Conservation (phyloP, 129 eudicot genomes). For the Flaveria ramosissima region DNA sequence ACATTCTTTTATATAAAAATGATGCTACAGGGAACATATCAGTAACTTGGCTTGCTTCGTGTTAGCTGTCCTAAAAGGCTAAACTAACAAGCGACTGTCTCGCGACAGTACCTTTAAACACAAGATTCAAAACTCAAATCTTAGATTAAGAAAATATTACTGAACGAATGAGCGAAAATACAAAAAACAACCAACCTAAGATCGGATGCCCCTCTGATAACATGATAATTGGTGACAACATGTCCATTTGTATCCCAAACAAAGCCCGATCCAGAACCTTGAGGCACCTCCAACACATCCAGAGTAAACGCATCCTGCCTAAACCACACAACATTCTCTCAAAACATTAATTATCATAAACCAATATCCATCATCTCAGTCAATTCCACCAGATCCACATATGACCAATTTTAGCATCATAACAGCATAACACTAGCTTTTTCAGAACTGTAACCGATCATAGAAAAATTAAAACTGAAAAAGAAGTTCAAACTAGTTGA, state of each 20-base stretch:
- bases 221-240: constrained; percentile 92
- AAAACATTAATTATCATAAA: neutral
- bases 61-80: constrained; percentile 19
- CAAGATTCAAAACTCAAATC: neutral
- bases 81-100: neutral
- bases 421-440: neutral
- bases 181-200: constrained; percentile 57
- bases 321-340: constrained; percentile 31
- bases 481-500: neutral
- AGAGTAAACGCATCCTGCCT: constrained; percentile 97
- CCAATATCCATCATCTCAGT: neutral
- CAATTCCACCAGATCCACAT: neutral
- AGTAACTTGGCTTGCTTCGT: constrained; percentile 55
- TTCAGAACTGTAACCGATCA: neutral
- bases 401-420: neutral
- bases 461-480: neutral
- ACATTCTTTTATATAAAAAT: constrained; percentile 49
- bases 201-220: constrained; percentile 98
- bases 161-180: neutral
- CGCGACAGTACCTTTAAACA: neutral
- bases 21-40: constrained; percentile 80
- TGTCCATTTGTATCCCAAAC: constrained; percentile 82
- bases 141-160: neutral
- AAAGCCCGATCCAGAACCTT: constrained; percentile 97
- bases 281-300: constrained; percentile 96